Evolutionary conservation across 768 basidiomycete genomes (phyloP).

Genomic region (Daedaleopsis sinensis): DNA sequence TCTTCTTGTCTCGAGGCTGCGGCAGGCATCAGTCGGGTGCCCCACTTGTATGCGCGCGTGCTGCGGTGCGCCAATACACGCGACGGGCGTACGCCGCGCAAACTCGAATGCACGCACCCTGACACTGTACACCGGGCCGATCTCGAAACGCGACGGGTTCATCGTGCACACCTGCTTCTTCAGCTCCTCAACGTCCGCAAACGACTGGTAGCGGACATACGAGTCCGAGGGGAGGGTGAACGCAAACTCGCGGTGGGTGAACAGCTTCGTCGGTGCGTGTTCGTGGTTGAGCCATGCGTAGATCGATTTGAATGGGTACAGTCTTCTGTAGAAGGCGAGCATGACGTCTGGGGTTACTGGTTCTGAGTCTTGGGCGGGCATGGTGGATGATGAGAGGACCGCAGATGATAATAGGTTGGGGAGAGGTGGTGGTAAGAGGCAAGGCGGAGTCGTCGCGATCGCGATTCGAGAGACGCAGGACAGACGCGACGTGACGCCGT

Average conservation of each 20-base stretch:
- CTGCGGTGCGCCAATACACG: no score
- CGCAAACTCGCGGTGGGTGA: conserved; percentile 94
- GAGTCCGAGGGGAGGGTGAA: conserved; percentile 91
- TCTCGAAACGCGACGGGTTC: conserved; percentile 94
- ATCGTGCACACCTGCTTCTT: conserved; percentile 85
- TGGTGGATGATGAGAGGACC: not conserved
- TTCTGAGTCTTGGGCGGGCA: conserved; percentile 14
- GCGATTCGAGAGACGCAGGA: not conserved
- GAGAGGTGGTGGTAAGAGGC: not conserved
- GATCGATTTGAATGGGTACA: conserved; percentile 94
- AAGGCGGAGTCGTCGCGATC: not conserved
- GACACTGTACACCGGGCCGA: conserved; percentile 91
- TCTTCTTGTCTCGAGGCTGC: conserved; percentile 90
- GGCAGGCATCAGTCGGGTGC: not conserved
- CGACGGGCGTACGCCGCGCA: not conserved
- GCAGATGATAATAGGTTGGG: no score
- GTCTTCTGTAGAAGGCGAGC: conserved; percentile 81
- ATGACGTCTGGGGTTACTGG: conserved; percentile 60
- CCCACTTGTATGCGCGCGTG: not conserved
- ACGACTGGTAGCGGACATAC: conserved; percentile 95
- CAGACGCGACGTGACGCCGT: no score
- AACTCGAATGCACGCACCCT: conserved; percentile 54
- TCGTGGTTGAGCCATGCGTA: conserved; percentile 96
- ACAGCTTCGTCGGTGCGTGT: conserved; percentile 75
- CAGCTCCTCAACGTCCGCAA: conserved; percentile 81